Evolutionary conservation across 2,329 filamentous ascomycete genomes (phyloP).

Genomic region (Fusarium sp.): DNA sequence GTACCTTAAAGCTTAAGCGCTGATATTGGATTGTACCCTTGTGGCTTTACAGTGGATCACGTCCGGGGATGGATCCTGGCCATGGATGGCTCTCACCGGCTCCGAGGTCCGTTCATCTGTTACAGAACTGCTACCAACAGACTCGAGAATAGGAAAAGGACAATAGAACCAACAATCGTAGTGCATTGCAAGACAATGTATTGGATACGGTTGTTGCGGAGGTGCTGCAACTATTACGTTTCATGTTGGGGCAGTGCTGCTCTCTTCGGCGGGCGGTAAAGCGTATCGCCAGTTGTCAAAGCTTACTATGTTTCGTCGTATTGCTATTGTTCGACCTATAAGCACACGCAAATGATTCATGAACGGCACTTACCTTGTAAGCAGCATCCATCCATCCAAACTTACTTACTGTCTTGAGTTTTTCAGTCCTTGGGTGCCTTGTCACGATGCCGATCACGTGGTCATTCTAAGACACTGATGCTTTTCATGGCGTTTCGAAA

Average conservation of each 20-base stretch:
- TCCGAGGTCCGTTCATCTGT: constrained; percentile 35
- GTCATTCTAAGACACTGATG: no score
- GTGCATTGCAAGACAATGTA: not conserved
- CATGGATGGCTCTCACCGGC: constrained; percentile 21
- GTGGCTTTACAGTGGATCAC: constrained; percentile 20
- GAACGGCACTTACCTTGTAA: not conserved
- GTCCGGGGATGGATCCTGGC: constrained; percentile 34
- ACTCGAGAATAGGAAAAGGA: not conserved
- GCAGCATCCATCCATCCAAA: not conserved
- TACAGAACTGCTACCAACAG: constrained; percentile 6
- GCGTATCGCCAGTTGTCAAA: constrained; percentile 7
- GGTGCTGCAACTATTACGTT: not conserved
- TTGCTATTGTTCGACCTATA: not conserved
- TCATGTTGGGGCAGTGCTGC: constrained; percentile 25
- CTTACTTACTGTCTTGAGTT: not conserved
- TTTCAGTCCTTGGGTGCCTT: not conserved
- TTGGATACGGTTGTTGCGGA: not conserved
- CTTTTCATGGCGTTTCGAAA: not conserved
- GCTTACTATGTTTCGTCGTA: not conserved
- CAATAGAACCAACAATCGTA: not conserved
- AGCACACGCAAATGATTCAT: not conserved
- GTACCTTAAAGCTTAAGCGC: not conserved
- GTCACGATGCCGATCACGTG: not conserved
- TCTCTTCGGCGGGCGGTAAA: not conserved
- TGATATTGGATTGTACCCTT: constrained; percentile 1